These are phyloP conservation scores for Isabelozyma pseudorhagii DNA, from an alignment of 805 yeast genomes.

Conservation along the genomic window DNA sequence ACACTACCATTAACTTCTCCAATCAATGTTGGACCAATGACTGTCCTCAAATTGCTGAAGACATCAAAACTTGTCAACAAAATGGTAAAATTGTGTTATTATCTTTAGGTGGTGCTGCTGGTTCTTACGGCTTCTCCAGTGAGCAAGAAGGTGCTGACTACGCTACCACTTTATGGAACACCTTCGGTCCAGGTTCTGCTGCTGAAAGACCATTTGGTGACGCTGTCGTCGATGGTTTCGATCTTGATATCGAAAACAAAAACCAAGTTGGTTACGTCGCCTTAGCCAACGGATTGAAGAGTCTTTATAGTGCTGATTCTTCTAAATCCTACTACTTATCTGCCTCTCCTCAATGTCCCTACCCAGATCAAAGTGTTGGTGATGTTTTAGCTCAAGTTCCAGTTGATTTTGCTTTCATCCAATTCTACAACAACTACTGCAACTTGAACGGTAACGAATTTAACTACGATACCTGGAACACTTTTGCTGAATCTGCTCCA, in stretches of 20 bases:
- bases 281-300: conserved; percentile 25
- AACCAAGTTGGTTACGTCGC: conserved; percentile 19
- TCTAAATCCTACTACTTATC: conserved; percentile 68
- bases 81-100: conserved; percentile 70
- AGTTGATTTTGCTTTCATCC: conserved; percentile 80
- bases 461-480: conserved; percentile 69
- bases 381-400: conserved; percentile 43
- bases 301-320: conserved; percentile 11
- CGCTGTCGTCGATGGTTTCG: conserved; percentile 33
- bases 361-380: conserved; percentile 60
- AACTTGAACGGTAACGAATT: conserved; percentile 42
- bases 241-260: conserved; percentile 27
- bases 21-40: conserved; percentile 15
- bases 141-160: conserved; percentile 54
- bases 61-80: conserved; percentile 69
- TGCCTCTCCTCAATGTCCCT: conserved; percentile 92
- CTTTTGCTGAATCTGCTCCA: conserved; percentile 59
- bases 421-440: conserved; percentile 87
- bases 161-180: conserved; percentile 39
- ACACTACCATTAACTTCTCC: conserved; percentile 15
- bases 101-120: conserved; percentile 52
- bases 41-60: conserved; percentile 42
- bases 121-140: conserved; percentile 46
- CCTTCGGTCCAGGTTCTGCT: conserved; percentile 28
- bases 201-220: conserved; percentile 20